Evolutionary conservation across 768 basidiomycete genomes (phyloP), one percentile per base, ranked within the genome.

Genomic region (Tubosaeta sp.): DNA sequence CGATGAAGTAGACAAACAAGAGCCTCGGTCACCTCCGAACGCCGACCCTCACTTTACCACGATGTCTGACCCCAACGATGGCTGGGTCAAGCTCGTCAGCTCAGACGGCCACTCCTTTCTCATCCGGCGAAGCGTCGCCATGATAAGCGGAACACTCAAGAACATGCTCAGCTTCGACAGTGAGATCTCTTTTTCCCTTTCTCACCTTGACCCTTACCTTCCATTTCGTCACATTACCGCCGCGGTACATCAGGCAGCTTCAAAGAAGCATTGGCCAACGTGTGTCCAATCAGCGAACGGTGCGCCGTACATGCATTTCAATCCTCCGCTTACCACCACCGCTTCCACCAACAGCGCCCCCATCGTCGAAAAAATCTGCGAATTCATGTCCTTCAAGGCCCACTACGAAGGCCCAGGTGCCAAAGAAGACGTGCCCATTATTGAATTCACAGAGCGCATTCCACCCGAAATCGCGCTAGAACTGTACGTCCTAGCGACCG

Each of bases 381-480:
- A 97, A 68, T 96, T 92, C 64, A 88, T 95, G 72, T 73, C 80
- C 29, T 94, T 87, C 76, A 94, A 88, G 70, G 73, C 82, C 1
- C 77, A 91, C 53, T 92, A 90, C 63, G 82, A 86, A 54, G 77
- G 78, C n/a, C 74, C 72, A 2, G 80, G 78, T 1, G 71, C 81
- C 7, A 90, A 84, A 56, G 90, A 93, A 59, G 89, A 92, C 44
- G 73, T 88, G 19, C 90, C 92, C 4, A 62, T 80, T 2, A 73
- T 77, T 19, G 93, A 96, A 58, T 86, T 93, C 56, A 69, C 78
- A 55, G 91, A 94, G 56, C 79, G 94, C 18, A 78, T 97, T 45
- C 83, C 84, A 1, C 90, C 90, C 1, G 93, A 95, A 66, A 80
- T 96, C 41, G 88, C 89, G 1, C 69, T 97, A 6, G 94, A 96